These are phyloP conservation scores for Starmerella vaccinii DNA, from an alignment of 805 yeast genomes.

Conservation along the genomic window DNA sequence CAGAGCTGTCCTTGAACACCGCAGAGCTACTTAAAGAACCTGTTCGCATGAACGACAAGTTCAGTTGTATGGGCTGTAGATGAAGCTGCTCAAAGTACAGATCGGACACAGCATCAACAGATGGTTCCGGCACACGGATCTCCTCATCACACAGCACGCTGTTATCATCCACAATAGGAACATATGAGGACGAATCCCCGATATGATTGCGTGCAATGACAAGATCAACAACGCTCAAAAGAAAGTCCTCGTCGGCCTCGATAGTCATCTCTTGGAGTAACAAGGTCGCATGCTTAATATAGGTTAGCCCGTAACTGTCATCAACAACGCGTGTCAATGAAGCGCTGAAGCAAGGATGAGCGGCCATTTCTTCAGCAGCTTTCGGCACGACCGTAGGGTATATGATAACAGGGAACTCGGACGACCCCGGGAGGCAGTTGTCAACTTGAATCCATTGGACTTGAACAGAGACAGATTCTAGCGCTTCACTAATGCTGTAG, in stretches of 20 bases:
- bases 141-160: slow-evolving; percentile 43
- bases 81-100: slow-evolving; percentile 87
- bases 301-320: slow-evolving; percentile 79
- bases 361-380: slow-evolving; percentile 68
- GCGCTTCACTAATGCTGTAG: slow-evolving; percentile 73
- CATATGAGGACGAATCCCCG: neutral
- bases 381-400: slow-evolving; percentile 88
- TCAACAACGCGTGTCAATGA: slow-evolving; percentile 77
- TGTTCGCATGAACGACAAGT: slow-evolving; percentile 76
- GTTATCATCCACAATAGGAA: slow-evolving; percentile 24
- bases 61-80: slow-evolving; percentile 81
- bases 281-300: slow-evolving; percentile 83
- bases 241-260: slow-evolving; percentile 88
- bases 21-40: slow-evolving; percentile 51
- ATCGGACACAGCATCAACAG: slow-evolving; percentile 40
- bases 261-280: slow-evolving; percentile 83
- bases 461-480: slow-evolving; percentile 68
- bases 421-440: slow-evolving; percentile 79
- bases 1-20: slow-evolving; percentile 36
- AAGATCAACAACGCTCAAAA: slow-evolving; percentile 72
- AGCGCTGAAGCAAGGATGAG: slow-evolving; percentile 84
- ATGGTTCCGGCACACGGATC: slow-evolving; percentile 56
- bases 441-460: slow-evolving; percentile 93
- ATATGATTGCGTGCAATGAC: slow-evolving; percentile 31
- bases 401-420: slow-evolving; percentile 65